Evolutionary conservation across 257 asterid species (phyloP).

Genomic region (Nyctanthes arbortristis): DNA sequence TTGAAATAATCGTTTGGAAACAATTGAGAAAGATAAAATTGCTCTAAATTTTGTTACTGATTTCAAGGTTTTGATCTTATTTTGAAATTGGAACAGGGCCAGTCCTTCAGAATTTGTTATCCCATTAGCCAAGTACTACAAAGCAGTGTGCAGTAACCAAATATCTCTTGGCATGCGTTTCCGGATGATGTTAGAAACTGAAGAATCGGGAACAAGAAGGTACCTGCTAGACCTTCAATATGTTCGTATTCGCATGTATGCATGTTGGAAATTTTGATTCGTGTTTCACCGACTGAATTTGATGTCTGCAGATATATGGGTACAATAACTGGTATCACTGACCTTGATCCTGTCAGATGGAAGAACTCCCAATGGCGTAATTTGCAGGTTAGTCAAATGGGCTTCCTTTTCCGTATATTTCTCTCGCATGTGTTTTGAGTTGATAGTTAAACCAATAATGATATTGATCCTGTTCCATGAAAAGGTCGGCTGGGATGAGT

Average conservation of each 20-base stretch:
- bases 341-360: constrained; percentile 87
- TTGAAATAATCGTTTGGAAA: not conserved
- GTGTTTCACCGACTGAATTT: not conserved
- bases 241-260: not conserved
- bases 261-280: not conserved
- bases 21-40: too few species aligned
- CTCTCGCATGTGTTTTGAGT: not conserved
- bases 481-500: constrained; percentile 99
- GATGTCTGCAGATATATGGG: constrained; percentile 79
- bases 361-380: constrained; percentile 98
- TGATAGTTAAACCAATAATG: not conserved
- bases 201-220: constrained; percentile 96
- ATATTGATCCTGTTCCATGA: constrained; percentile 1
- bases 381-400: constrained; percentile 59
- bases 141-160: constrained; percentile 80
- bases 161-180: constrained; percentile 95
- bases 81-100: constrained; percentile 57
- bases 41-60: not conserved
- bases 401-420: not conserved
- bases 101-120: constrained; percentile 93
- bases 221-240: constrained; percentile 20
- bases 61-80: not conserved
- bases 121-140: constrained; percentile 90
- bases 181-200: constrained; percentile 96
- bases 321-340: constrained; percentile 84